Base-by-base conservation (phyloP, 1,284 basidiomycete genomes). In the Rhodofomes roseus region DNA sequence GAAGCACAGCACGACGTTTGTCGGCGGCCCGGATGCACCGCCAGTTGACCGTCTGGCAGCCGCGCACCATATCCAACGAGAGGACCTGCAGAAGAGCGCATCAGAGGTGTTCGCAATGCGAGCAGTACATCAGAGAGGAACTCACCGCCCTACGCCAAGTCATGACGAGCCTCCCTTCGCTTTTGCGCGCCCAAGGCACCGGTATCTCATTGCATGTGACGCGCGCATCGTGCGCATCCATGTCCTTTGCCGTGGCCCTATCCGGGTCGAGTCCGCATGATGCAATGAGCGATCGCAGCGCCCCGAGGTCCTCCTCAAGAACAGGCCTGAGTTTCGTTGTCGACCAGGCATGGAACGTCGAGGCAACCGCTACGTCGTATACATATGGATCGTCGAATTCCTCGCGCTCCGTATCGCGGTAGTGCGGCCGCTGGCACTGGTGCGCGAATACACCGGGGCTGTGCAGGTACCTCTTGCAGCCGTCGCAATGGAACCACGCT, bases 361-460 rank as follows among this genome's bases (percentile, higher is more conserved):
- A 6, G 11, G 27, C 46, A 23, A 2, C 16, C 9, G 27, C 46
- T 6, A 29, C 46, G 29, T 48, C 46, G 11, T 29, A 29, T 16
- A 3, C 8, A 12, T 48, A 48, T 16, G 9, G 14, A 25, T 48
- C 46, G 11, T 20, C 46, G 23, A 9, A 48, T 1, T 48, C 46
- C 46, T 48, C 46, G 46, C 46, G 46, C 25, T 31, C 46, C 12
- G 25, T 27, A 3, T 23, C 1, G 27, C 6, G 14, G 29, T 44
- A 56, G 29, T 8, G 7, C 2, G 27, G 40, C 18, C 57, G 57
- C 36, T 51, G 44, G 40, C 58, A 59, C 3, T n/a, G 20, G 34
- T 59, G 58, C 4, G 58, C 53, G 20, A 59, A 11, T 5, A 59
- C 46, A 4, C 36, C 25, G 11, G 53, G 58, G 20, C 48, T 55